A percentile compares a stretch with the other conserved stretches of the same genome.
Conservation (phyloP, 768 basidiomycete species). For the Podaxis sp. region DNA sequence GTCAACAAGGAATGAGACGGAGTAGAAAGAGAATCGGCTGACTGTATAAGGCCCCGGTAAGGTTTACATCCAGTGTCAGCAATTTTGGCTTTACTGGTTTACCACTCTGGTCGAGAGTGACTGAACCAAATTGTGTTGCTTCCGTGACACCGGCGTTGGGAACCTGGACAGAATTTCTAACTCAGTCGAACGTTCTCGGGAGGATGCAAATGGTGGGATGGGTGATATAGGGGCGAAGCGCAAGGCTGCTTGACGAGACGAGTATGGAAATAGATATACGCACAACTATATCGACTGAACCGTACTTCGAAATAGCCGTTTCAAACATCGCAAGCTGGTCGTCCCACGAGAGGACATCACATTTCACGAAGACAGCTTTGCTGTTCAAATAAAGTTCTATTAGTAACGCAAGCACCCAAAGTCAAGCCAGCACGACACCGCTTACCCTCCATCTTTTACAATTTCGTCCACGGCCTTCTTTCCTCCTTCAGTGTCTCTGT, state of each 20-base stretch:
- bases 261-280: conserved; percentile 17
- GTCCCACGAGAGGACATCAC: conserved; percentile 56
- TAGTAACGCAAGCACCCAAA: neutral
- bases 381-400: conserved; percentile 26
- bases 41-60: conserved; percentile 50
- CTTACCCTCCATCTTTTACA: conserved; percentile 43
- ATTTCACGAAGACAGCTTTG: conserved; percentile 39
- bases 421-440: neutral
- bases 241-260: neutral
- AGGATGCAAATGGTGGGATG: neutral
- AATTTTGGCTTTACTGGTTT: conserved; percentile 44
- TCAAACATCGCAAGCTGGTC: conserved; percentile 54
- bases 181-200: neutral
- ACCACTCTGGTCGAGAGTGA: conserved; percentile 33
- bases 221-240: neutral
- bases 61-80: conserved; percentile 49
- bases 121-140: conserved; percentile 28
- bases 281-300: conserved; percentile 55
- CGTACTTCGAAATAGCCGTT: conserved; percentile 43
- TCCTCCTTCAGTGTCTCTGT: conserved; percentile 42
- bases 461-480: conserved; percentile 42
- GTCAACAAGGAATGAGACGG: neutral
- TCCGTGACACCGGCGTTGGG: conserved; percentile 53
- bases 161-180: conserved; percentile 27
- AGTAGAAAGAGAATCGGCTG: conserved; percentile 18